Conservation (phyloP, 371 early-diverging fungal genomes). For the Syncephalastrum racemosum region DNA sequence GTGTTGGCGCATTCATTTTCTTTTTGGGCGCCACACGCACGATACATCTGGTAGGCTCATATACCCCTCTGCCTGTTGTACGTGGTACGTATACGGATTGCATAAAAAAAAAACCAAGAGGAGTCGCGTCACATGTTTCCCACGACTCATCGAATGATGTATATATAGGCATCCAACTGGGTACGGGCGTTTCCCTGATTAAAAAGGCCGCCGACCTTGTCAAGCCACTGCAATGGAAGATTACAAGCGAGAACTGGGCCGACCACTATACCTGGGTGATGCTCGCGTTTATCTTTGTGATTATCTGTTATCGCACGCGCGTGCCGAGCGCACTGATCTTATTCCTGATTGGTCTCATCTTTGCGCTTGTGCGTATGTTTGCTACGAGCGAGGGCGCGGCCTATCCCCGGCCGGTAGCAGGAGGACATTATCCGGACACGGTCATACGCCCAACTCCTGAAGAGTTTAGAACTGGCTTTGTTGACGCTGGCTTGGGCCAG, state of each 20-base stretch:
- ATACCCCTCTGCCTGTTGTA: constrained; percentile 77
- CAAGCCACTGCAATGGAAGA: constrained; percentile 28
- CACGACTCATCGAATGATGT: neutral
- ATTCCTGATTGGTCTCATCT: constrained; percentile 70
- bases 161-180: constrained; percentile 71
- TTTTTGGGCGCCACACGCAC: constrained; percentile 74
- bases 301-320: constrained; percentile 66
- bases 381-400: constrained; percentile 19
- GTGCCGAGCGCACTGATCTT: constrained; percentile 75
- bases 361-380: constrained; percentile 63
- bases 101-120: neutral
- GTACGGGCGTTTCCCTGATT: constrained; percentile 77
- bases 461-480: constrained; percentile 71
- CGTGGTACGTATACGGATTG: constrained; percentile 55
- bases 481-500: constrained; percentile 86
- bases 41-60: constrained; percentile 66
- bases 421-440: constrained; percentile 60
- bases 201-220: constrained; percentile 71
- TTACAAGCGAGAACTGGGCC: constrained; percentile 53
- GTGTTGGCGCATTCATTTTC: constrained; percentile 66
- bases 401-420: constrained; percentile 44
- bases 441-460: constrained; percentile 60
- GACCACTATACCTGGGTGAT: constrained; percentile 80
- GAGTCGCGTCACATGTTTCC: neutral
- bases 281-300: constrained; percentile 65